Conservation (phyloP, 2,329 filamentous ascomycete species). For the Ophiostoma montium region DNA sequence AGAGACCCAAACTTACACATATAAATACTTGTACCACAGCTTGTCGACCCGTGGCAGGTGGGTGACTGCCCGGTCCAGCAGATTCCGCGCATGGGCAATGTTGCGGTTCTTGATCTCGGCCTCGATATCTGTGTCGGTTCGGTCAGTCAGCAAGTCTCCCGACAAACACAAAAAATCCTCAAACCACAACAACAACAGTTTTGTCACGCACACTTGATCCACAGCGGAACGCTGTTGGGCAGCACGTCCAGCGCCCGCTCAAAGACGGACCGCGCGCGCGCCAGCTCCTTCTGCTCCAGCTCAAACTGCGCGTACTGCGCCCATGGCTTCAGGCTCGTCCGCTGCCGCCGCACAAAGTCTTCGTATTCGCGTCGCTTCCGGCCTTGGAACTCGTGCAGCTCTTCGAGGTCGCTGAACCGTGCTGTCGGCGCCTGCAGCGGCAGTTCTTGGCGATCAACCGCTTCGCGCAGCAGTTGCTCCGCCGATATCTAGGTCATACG, state of each 20-base stretch:
- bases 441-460: conserved; percentile 88
- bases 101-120: conserved; percentile 90
- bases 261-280: conserved; percentile 81
- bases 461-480: conserved; percentile 92
- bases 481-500: conserved; percentile 72
- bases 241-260: conserved; percentile 90
- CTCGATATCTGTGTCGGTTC: conserved; percentile 50
- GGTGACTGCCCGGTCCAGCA: conserved; percentile 88
- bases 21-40: conserved; percentile 96
- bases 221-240: conserved; percentile 70
- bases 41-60: conserved; percentile 86
- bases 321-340: conserved; percentile 98
- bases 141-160: too few relatives aligned
- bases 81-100: conserved; percentile 91
- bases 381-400: conserved; percentile 94
- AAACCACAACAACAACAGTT: neutral
- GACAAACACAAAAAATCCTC: too few relatives aligned
- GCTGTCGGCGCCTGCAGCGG: conserved; percentile 81
- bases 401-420: conserved; percentile 89
- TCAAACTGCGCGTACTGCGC: conserved; percentile 96
- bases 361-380: conserved; percentile 94
- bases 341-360: conserved; percentile 89
- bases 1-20: conserved; percentile 15
- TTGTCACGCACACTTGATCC: conserved; percentile 43
- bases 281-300: conserved; percentile 94